A percentile compares a stretch with the other conserved stretches of the same genome.
These are phyloP conservation scores for Aureobasidium sp. DNA, from an alignment of 2,329 filamentous ascomycete species.

Conservation along the genomic window DNA sequence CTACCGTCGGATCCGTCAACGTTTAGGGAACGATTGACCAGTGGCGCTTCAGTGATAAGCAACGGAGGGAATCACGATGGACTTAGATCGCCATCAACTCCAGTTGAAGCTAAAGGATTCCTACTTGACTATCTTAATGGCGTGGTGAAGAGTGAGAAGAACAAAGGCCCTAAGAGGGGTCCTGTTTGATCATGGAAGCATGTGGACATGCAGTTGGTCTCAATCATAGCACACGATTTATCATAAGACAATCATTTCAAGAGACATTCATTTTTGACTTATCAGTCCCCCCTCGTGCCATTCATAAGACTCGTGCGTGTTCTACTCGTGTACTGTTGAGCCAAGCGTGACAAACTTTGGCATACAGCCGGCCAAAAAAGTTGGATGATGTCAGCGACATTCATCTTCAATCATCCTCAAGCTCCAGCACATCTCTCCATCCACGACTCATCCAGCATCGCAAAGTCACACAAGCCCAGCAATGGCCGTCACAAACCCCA, in stretches of 20 bases:
- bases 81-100: constrained; percentile 17
- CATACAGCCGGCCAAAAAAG: not conserved
- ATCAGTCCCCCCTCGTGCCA: too few species aligned
- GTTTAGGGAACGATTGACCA: constrained; percentile 18
- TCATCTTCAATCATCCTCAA: not conserved
- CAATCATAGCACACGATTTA: not conserved
- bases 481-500: not conserved
- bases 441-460: not conserved
- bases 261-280: too few species aligned
- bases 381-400: constrained; percentile 9
- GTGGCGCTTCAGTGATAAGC: constrained; percentile 17
- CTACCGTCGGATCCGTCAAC: constrained; percentile 1
- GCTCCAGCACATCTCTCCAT: not conserved
- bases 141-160: constrained; percentile 20
- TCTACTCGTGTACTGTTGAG: too few species aligned
- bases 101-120: constrained; percentile 27
- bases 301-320: too few species aligned
- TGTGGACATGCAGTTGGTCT: not conserved
- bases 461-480: not conserved
- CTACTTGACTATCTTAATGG: constrained; percentile 28
- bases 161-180: constrained; percentile 7
- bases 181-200: not conserved
- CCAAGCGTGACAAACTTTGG: too few species aligned
- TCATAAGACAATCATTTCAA: not conserved
- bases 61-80: constrained; percentile 13